Evolutionary conservation across 163 green algal genomes (phyloP).

Genomic region (Chlamydomonas reinhardtii): DNA sequence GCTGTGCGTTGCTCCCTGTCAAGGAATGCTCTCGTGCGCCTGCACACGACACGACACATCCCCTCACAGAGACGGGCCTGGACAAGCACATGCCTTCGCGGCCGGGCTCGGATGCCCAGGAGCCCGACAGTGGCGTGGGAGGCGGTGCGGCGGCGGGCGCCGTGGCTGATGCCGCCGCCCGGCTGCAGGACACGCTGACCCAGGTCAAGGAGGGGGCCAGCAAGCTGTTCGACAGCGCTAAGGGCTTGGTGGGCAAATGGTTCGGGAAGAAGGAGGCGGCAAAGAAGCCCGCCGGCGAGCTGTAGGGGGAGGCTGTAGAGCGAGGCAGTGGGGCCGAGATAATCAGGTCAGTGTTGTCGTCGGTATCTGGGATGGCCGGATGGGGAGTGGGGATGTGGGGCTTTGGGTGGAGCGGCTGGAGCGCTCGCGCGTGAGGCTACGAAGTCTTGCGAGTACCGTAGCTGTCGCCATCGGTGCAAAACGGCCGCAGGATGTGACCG

Average conservation of each 20-base stretch:
- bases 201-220: constrained; percentile 20
- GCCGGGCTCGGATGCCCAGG: not conserved
- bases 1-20: no score
- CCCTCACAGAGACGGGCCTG: constrained; percentile 10
- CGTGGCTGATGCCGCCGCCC: not conserved
- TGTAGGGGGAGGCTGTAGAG: not conserved
- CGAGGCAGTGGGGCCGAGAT: no score
- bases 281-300: not conserved
- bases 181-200: not conserved
- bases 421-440: no score
- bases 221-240: constrained; percentile 8
- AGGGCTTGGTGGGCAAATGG: constrained; percentile 8
- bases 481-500: no score
- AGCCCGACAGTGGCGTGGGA: not conserved
- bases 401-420: no score
- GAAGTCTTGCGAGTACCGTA: no score
- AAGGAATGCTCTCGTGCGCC: no score
- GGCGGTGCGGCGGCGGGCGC: no score
- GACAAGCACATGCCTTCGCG: not conserved
- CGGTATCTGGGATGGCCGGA: no score
- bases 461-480: no score
- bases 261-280: constrained; percentile 20
- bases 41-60: not conserved
- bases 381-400: no score
- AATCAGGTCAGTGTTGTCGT: no score